Base-by-base conservation (phyloP, 176 grass and related monocot species). In the Ananas comosus region DNA sequence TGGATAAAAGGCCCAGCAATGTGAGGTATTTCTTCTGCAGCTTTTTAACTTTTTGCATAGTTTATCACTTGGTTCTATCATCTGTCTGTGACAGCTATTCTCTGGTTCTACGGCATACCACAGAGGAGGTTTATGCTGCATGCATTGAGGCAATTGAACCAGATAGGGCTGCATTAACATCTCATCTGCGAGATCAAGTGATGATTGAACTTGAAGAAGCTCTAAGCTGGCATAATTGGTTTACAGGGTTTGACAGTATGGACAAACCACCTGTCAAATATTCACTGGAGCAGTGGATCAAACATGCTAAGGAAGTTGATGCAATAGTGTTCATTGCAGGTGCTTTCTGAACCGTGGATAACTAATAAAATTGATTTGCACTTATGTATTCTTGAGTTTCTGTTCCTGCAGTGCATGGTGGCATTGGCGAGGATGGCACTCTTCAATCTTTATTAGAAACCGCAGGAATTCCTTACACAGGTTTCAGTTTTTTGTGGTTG, bases 361-460 rank as follows among this genome's bases (percentile, higher is more conserved):
- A 66, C 7, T 53, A 23, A 29, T 51, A 19, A 53, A 25, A 64
- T 64, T 51, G 16, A 33, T 27, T 51, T 50, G n/a, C 33, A 7
- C 33, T 42, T 42, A 42, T 42, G 5, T 7, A 42, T 42, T 42
- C 33, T 7, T 21, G 5, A 59, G 13, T 17, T 59, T 18, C 14
- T 80, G 10, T 70, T 56, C 70, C 51, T 79, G 78, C 70, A 96
- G 92, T 96, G 71, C 92, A 96, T 87, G 92, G 92, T 87, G 92
- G 92, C 64, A 91, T 96, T 71, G 92, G 92, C 63, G 92, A 96
- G 77, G 92, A 96, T 85, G 92, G 92, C 61, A 96, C 88, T 12
- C 87, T 96, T 52, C 92, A 96, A 72, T 79, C 82, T 47, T 68
- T 92, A 63, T 84, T 96, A 80, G 92, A 92, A 76, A 83, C 81